These are phyloP conservation scores for Dioszegia hungarica DNA, from an alignment of 768 basidiomycete species.

Conservation along the genomic window DNA sequence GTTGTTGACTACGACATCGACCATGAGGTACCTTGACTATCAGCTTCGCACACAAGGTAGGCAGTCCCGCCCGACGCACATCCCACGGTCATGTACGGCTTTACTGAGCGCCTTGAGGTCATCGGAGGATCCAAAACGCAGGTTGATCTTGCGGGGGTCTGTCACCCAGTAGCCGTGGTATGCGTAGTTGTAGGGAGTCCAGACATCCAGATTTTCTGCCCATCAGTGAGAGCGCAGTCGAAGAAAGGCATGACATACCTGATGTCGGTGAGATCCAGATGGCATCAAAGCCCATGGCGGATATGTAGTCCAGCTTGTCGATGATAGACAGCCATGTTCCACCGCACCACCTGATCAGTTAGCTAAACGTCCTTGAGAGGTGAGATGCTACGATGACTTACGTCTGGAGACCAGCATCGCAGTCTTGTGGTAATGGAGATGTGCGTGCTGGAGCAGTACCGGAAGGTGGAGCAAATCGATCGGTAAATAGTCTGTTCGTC, in stretches of 20 bases:
- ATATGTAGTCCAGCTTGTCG: constrained; percentile 73
- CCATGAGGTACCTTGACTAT: constrained; percentile 59
- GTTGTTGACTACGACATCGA: constrained; percentile 78
- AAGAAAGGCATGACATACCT: constrained; percentile 55
- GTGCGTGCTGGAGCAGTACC: constrained; percentile 51
- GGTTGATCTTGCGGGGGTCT: constrained; percentile 63
- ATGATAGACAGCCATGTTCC: constrained; percentile 71
- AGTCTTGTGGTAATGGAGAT: constrained; percentile 48
- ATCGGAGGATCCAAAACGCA: constrained; percentile 66
- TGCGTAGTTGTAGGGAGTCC: constrained; percentile 69
- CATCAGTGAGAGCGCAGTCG: constrained; percentile 46
- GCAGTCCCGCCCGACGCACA: constrained; percentile 50
- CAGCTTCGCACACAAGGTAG: not conserved
- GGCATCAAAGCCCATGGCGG: constrained; percentile 56
- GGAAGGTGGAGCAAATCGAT: constrained; percentile 67
- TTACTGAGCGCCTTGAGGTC: constrained; percentile 66
- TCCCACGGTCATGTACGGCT: constrained; percentile 68
- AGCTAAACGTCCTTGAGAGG: not conserved
- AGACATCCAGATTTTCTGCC: constrained; percentile 62
- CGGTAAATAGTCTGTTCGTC: constrained; percentile 56
- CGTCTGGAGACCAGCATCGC: constrained; percentile 60
- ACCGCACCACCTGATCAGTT: constrained; percentile 59
- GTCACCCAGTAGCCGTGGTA: constrained; percentile 62
- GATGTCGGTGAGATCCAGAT: constrained; percentile 44
- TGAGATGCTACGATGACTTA: constrained; percentile 10